Evolutionary conservation across 2,329 filamentous ascomycete genomes (phyloP).

Genomic region (Alternaria triticina): DNA sequence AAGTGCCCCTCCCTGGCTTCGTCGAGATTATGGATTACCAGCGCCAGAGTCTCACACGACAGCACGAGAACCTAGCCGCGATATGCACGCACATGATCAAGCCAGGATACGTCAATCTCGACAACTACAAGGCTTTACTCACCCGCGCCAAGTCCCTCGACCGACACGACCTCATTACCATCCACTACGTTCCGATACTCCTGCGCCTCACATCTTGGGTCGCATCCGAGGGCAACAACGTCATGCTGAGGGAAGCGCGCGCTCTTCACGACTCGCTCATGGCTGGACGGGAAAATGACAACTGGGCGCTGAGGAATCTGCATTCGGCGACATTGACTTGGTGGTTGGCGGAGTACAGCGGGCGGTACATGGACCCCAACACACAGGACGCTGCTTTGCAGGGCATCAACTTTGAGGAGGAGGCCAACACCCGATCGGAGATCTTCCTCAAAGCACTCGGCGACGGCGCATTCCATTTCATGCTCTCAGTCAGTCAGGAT

Average conservation of each 20-base stretch:
- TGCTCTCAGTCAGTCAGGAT: conserved; percentile 83
- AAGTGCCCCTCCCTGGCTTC: conserved; percentile 67
- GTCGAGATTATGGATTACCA: conserved; percentile 83
- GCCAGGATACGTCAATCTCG: conserved; percentile 70
- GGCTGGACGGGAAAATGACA: conserved; percentile 68
- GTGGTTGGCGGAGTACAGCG: conserved; percentile 94
- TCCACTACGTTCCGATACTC: conserved; percentile 84
- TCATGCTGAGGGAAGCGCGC: conserved; percentile 70
- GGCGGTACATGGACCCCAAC: conserved; percentile 80
- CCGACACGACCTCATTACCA: conserved; percentile 74
- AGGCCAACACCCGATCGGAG: conserved; percentile 73
- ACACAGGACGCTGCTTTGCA: conserved; percentile 56
- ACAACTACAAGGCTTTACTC: conserved; percentile 78
- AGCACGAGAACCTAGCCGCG: conserved; percentile 88
- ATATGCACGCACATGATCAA: conserved; percentile 81
- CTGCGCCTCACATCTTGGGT: conserved; percentile 79
- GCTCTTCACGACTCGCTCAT: conserved; percentile 73
- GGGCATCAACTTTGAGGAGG: conserved; percentile 68
- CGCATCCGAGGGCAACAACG: conserved; percentile 73
- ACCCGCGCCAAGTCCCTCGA: conserved; percentile 72
- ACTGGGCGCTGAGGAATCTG: conserved; percentile 76
- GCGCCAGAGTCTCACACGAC: conserved; percentile 77
- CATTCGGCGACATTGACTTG: conserved; percentile 79
- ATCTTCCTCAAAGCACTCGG: conserved; percentile 78
- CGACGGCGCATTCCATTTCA: conserved; percentile 90